phyloP scores from a whole-genome alignment of 768 basidiomycete species.

The Russula abietina region DNA sequence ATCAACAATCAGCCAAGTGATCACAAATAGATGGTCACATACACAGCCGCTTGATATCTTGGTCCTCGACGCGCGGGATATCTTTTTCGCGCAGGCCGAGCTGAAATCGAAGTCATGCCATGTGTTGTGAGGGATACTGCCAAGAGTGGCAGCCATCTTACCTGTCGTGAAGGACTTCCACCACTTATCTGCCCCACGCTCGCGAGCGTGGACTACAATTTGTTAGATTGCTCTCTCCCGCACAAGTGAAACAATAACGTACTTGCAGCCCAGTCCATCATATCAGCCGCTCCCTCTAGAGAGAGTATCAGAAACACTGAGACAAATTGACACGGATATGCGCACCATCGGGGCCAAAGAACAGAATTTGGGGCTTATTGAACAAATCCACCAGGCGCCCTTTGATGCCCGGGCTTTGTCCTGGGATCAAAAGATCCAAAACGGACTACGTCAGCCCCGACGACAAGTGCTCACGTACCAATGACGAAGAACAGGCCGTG shows the following conservation, averaged over 20 bases:
- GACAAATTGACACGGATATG: conserved; percentile 7
- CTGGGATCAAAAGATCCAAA: conserved; percentile 93
- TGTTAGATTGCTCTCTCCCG: conserved; percentile 1
- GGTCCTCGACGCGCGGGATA: conserved; percentile 88
- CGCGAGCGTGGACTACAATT: conserved; percentile 69
- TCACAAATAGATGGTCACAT: conserved; percentile 12
- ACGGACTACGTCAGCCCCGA: conserved; percentile 51
- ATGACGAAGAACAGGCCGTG: conserved; percentile 95
- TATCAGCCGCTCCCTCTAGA: conserved; percentile 89
- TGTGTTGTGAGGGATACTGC: conserved; percentile 88
- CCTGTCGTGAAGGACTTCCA: conserved; percentile 99
- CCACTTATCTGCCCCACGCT: conserved; percentile 85
- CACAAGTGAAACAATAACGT: conserved; percentile 31
- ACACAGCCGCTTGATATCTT: conserved; percentile 90
- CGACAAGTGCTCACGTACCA: conserved; percentile 39
- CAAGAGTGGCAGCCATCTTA: conserved; percentile 85
- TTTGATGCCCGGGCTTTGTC: conserved; percentile 93
- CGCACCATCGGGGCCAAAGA: conserved; percentile 90
- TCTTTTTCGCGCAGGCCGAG: conserved; percentile 92
- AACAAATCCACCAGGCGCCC: conserved; percentile 85
- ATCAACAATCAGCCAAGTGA: not conserved
- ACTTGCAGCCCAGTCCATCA: conserved; percentile 99
- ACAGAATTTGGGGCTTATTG: conserved; percentile 85
- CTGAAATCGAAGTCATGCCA: conserved; percentile 92
- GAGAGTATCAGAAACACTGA: not conserved